phyloP scores from a whole-genome alignment of 2,329 filamentous ascomycete genomes.

The Trichoderma breve region DNA sequence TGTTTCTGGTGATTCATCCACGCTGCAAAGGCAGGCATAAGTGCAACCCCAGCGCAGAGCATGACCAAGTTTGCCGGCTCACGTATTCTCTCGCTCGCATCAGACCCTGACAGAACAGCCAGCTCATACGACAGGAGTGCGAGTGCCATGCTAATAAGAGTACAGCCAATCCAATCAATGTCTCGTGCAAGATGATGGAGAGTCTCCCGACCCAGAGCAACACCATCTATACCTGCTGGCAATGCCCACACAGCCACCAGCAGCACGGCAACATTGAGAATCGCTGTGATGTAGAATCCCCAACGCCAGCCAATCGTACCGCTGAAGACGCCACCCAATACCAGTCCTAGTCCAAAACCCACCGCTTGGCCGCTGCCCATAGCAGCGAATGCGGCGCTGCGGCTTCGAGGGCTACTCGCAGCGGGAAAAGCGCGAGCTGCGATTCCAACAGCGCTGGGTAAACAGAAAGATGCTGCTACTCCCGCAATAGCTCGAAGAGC shows the following conservation, averaged over 20 bases:
- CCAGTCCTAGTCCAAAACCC: neutral
- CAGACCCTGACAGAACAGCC: neutral
- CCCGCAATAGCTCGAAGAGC: neutral
- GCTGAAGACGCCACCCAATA: neutral
- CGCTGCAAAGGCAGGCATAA: neutral
- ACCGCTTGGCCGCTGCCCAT: neutral
- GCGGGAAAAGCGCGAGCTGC: neutral
- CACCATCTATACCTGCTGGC: neutral
- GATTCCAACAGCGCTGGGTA: neutral
- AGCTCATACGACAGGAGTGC: neutral
- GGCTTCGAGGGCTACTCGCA: neutral
- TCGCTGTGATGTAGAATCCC: neutral
- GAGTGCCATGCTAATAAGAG: neutral
- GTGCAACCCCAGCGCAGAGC: neutral
- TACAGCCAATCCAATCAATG: neutral
- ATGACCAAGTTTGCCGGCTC: neutral
- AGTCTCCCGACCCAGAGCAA: neutral
- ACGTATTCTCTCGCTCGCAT: neutral
- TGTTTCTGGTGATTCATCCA: neutral
- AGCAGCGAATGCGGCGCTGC: neutral
- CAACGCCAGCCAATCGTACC: neutral
- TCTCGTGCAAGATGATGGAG: neutral
- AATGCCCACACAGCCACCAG: neutral
- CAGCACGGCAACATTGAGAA: neutral
- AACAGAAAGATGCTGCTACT: neutral